A percentile compares a stretch with the other conserved stretches of the same genome.
These are phyloP conservation scores for Kluyveromyces sp. DNA, from an alignment of 1,139 yeast species.

Conservation along the genomic window DNA sequence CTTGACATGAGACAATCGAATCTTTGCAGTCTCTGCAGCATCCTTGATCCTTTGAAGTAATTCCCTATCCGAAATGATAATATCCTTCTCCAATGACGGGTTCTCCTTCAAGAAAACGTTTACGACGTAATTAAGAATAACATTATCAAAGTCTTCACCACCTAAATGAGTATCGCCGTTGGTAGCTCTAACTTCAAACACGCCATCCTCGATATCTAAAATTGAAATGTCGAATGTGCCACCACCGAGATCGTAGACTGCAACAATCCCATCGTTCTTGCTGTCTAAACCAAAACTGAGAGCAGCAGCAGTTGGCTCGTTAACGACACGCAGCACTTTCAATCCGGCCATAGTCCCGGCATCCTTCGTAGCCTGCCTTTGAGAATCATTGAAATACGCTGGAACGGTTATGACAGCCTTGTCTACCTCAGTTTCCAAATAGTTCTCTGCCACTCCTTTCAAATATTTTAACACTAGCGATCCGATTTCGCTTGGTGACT, in stretches of 20 bases:
- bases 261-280: constrained; percentile 50
- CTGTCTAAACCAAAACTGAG: constrained; percentile 64
- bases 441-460: constrained; percentile 49
- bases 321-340: constrained; percentile 60
- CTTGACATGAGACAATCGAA: constrained; percentile 57
- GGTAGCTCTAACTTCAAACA: constrained; percentile 76
- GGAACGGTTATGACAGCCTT: constrained; percentile 77
- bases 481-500: constrained; percentile 29
- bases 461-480: constrained; percentile 30
- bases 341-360: constrained; percentile 65
- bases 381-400: constrained; percentile 73
- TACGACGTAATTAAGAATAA: constrained; percentile 49
- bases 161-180: constrained; percentile 81
- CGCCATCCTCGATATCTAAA: constrained; percentile 73
- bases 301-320: constrained; percentile 81
- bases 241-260: constrained; percentile 78
- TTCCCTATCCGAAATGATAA: constrained; percentile 17
- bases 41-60: constrained; percentile 59
- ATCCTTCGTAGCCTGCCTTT: constrained; percentile 68
- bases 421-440: constrained; percentile 37
- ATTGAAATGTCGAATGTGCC: constrained; percentile 80
- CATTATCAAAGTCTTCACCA: constrained; percentile 73
- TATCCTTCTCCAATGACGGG: constrained; percentile 12
- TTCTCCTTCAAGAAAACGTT: constrained; percentile 39
- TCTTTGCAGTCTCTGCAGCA: constrained; percentile 65